phyloP scores from a whole-genome alignment of 768 basidiomycete species.

The Aureoboletus auriporus region DNA sequence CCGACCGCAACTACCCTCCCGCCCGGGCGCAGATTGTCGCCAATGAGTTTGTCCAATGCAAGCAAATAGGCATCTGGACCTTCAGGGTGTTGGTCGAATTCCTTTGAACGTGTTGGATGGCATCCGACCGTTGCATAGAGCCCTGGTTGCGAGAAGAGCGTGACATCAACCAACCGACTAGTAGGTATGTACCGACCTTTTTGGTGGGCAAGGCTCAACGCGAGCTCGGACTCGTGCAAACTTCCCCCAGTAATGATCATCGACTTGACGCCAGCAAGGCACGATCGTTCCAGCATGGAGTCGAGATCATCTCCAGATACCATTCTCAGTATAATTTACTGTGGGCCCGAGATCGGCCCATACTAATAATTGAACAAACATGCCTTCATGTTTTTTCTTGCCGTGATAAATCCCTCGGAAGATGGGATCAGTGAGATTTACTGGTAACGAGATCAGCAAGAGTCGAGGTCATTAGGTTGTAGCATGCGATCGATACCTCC shows the following conservation, averaged over 20 bases:
- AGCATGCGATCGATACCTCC: constrained; percentile 27
- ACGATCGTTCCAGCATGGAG: constrained; percentile 52
- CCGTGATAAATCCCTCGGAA: constrained; percentile 52
- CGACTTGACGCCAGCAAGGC: constrained; percentile 55
- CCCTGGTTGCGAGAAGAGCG: constrained; percentile 30
- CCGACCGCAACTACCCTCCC: constrained; percentile 71
- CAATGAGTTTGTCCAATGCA: constrained; percentile 54
- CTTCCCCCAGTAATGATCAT: constrained; percentile 79
- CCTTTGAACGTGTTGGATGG: constrained; percentile 71
- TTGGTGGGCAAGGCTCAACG: constrained; percentile 56
- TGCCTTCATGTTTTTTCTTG: constrained; percentile 48
- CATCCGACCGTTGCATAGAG: constrained; percentile 75
- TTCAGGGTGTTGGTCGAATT: constrained; percentile 55
- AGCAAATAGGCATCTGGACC: constrained; percentile 61
- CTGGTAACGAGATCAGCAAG: constrained; percentile 21
- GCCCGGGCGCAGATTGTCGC: constrained; percentile 41
- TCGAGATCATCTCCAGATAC: constrained; percentile 54
- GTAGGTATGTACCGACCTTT: constrained; percentile 37
- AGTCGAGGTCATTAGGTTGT: neutral
- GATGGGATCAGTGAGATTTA: constrained; percentile 55
- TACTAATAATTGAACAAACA: neutral
- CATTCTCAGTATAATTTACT: neutral
- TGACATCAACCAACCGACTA: neutral
- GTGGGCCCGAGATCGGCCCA: neutral
- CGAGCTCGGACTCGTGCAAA: constrained; percentile 56